Conservation (phyloP, 2,329 filamentous ascomycete genomes). For the Cercospora janseana region DNA sequence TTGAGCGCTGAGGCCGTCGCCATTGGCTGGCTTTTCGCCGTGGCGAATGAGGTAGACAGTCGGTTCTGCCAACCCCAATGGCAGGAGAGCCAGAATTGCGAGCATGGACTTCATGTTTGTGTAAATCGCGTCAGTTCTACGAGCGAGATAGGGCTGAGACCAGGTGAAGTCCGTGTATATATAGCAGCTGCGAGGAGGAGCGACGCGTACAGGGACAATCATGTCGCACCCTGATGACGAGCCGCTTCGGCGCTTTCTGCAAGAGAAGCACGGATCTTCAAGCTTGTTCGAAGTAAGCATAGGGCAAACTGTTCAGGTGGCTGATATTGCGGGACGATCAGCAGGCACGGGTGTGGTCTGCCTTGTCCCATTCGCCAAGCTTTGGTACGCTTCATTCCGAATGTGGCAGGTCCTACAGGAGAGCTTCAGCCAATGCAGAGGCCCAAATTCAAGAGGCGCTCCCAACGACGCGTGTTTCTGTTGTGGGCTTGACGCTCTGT, state of each 20-base stretch:
- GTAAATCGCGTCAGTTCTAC: neutral
- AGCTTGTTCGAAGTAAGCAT: slow-evolving; percentile 4
- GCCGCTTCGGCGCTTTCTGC: neutral
- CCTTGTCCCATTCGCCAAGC: slow-evolving; percentile 18
- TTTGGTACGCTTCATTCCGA: neutral
- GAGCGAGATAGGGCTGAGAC: neutral
- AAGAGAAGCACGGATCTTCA: slow-evolving; percentile 19
- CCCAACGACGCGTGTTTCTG: neutral
- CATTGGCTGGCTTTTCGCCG: slow-evolving; percentile 58
- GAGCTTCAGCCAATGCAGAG: neutral
- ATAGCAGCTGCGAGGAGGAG: neutral
- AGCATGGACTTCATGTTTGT: slow-evolving; percentile 24
- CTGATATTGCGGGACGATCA: slow-evolving; percentile 17
- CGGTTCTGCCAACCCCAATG: slow-evolving; percentile 36
- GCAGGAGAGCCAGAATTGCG: slow-evolving; percentile 17
- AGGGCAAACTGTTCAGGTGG: slow-evolving; percentile 13
- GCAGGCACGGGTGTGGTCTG: slow-evolving; percentile 16
- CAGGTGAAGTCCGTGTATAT: neutral
- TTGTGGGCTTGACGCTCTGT: no score
- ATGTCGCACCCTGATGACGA: neutral
- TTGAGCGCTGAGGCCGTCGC: slow-evolving; percentile 51
- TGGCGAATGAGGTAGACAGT: slow-evolving; percentile 64
- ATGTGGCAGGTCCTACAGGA: slow-evolving; percentile 7
- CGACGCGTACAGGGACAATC: neutral
- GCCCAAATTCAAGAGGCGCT: neutral